Conservation (phyloP, 176 grass and related monocot species). For the Eleusine indica region DNA sequence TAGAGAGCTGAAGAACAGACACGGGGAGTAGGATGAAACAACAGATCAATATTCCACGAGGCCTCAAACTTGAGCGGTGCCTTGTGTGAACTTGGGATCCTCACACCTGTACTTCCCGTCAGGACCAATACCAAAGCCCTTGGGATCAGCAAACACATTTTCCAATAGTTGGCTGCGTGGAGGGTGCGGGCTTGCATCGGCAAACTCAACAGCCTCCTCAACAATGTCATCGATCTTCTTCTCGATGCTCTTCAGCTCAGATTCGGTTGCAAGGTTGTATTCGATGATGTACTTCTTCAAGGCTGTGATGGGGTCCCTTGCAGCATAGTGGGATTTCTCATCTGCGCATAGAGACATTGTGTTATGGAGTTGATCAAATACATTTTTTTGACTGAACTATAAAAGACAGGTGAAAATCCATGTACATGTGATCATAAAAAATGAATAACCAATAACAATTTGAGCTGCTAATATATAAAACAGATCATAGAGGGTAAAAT, state of each 20-base stretch:
- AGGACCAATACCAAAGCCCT: constrained; percentile 90
- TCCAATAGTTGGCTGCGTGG: constrained; percentile 88
- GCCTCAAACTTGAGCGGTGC: constrained; percentile 83
- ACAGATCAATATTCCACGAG: neutral
- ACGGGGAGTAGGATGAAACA: constrained; percentile 17
- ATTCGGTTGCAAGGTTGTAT: constrained; percentile 66
- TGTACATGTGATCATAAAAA: neutral
- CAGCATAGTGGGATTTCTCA: constrained; percentile 81
- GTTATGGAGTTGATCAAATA: neutral
- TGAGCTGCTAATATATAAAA: neutral
- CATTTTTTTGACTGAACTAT: neutral
- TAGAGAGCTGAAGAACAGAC: constrained; percentile 1
- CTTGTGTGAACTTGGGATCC: constrained; percentile 90
- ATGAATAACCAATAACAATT: neutral
- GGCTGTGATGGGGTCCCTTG: constrained; percentile 71
- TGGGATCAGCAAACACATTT: constrained; percentile 89
- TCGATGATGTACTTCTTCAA: constrained; percentile 85
- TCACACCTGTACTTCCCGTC: constrained; percentile 93
- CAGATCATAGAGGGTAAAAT: no score
- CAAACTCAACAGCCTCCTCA: constrained; percentile 97
- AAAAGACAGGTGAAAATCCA: neutral
- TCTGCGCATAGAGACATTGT: constrained; percentile 44
- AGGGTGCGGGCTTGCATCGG: constrained; percentile 77
- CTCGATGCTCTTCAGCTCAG: constrained; percentile 81
- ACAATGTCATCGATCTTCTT: constrained; percentile 81